Evolutionary conservation across 73 alveolate genomes (phyloP), one percentile per base, ranked within the genome.

Genomic region (Effrenium voratum): DNA sequence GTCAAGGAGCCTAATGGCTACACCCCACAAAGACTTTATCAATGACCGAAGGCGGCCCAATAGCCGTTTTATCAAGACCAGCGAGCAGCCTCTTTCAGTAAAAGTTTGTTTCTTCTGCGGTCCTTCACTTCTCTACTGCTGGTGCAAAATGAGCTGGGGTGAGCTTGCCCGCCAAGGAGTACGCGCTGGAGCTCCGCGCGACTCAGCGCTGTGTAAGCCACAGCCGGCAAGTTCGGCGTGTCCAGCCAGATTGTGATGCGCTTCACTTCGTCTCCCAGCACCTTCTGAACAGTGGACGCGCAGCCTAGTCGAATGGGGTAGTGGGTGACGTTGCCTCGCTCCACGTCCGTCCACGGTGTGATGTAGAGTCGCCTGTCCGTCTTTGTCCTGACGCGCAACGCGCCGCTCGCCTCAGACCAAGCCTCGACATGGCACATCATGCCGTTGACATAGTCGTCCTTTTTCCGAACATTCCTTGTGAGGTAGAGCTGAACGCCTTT

Each of bases 201-300:
- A n/a, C n/a, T n/a, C n/a, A 76, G 38, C 22, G 59, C 86, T 1
- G 87, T 77, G 87, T 77, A 77, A 41, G 63, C 87, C 2, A 59
- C 87, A 4, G 63, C 87, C 41, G 87, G 87, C 41, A 77, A 55
- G 38, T 59, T 59, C 63, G 55, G 55, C 6, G 87, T 59, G 43
- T 77, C 87, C 63, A 77, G 13, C 60, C 41, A 77, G 43, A 77
- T 36, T 4, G 87, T 77, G 44, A 77, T 59, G 40, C 41, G 87
- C 2, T 36, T 55, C 63, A 77, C 38, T 30, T 77, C 87, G 15
- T 55, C 87, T 2, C 87, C 87, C 60, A 40, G 87, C 13, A 77
- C 36, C 41, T 30, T 10, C 41, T 40, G 41, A 2, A 77, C 41
- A 6, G 87, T 77, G 87, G 44, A 10, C 1, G 87, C 87, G 60